Conservation (phyloP, 2,329 filamentous ascomycete genomes). For the Helotiales sp. region DNA sequence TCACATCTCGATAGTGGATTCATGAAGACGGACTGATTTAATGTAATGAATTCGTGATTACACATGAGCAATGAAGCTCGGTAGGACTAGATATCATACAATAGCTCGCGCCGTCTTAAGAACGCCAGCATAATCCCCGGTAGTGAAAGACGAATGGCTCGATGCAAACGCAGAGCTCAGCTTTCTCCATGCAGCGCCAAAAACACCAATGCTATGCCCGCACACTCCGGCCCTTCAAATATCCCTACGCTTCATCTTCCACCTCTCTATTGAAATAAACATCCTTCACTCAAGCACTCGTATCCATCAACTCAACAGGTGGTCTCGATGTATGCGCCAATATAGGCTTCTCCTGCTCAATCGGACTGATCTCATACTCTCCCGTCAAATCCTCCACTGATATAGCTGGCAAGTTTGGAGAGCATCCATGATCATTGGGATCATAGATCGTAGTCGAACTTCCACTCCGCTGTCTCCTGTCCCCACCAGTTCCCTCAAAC, state of each 20-base stretch:
- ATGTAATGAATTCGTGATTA: constrained; percentile 1
- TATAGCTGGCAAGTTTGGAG: constrained; percentile 61
- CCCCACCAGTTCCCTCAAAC: constrained; percentile 21
- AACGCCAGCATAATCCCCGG: constrained; percentile 4
- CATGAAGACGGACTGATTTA: neutral
- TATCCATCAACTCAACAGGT: constrained; percentile 62
- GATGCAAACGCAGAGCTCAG: constrained; percentile 28
- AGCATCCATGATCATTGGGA: constrained; percentile 54
- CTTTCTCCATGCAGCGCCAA: constrained; percentile 5
- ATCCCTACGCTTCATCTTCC: neutral
- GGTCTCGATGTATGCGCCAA: constrained; percentile 62
- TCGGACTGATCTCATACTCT: constrained; percentile 43
- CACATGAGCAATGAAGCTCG: constrained; percentile 1
- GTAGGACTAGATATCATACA: constrained; percentile 15
- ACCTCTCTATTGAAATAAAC: too few species aligned
- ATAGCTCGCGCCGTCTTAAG: constrained; percentile 3
- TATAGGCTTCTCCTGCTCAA: constrained; percentile 47
- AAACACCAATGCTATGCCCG: constrained; percentile 8
- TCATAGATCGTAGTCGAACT: constrained; percentile 68
- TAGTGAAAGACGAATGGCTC: constrained; percentile 10
- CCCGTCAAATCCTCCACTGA: constrained; percentile 67
- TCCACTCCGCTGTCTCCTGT: constrained; percentile 47
- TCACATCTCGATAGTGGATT: neutral
- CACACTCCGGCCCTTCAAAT: neutral
- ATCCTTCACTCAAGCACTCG: too few species aligned